phyloP scores from a whole-genome alignment of 139 green algal species.

The Microglena sp. region DNA sequence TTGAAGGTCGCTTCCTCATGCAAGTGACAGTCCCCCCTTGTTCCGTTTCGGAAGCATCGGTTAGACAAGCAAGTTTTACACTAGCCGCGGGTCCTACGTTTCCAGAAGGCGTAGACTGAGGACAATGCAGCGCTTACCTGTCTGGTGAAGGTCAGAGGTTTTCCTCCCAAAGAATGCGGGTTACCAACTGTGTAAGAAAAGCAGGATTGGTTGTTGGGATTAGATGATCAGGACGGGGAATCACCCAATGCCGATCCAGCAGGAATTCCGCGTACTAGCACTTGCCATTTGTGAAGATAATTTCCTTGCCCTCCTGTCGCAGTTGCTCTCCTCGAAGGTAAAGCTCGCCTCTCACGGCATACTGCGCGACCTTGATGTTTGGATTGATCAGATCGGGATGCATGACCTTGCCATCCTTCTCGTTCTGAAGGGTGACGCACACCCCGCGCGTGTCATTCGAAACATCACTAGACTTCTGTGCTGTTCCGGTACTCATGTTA shows the following conservation, averaged over 20 bases:
- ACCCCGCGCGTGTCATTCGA: no score
- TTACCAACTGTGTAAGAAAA: slow-evolving; percentile 68
- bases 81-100: neutral
- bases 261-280: neutral
- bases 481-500: no score
- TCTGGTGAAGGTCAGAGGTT: slow-evolving; percentile 79
- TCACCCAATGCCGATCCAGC: neutral
- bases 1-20: neutral
- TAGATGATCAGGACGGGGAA: neutral
- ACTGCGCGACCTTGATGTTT: slow-evolving; percentile 59
- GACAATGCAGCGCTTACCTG: neutral
- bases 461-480: no score
- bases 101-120: neutral
- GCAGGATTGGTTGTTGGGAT: neutral
- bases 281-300: slow-evolving; percentile 86
- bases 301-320: slow-evolving; percentile 63
- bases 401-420: slow-evolving; percentile 64
- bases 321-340: slow-evolving; percentile 77
- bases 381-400: slow-evolving; percentile 73
- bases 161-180: slow-evolving; percentile 80
- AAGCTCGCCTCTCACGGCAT: slow-evolving; percentile 79
- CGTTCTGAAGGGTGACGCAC: no score
- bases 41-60: neutral
- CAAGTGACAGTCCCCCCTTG: neutral
- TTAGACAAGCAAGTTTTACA: neutral